Evolutionary conservation across 2,329 filamentous ascomycete species (phyloP).

Genomic region (Cucurbitaria berberidis): DNA sequence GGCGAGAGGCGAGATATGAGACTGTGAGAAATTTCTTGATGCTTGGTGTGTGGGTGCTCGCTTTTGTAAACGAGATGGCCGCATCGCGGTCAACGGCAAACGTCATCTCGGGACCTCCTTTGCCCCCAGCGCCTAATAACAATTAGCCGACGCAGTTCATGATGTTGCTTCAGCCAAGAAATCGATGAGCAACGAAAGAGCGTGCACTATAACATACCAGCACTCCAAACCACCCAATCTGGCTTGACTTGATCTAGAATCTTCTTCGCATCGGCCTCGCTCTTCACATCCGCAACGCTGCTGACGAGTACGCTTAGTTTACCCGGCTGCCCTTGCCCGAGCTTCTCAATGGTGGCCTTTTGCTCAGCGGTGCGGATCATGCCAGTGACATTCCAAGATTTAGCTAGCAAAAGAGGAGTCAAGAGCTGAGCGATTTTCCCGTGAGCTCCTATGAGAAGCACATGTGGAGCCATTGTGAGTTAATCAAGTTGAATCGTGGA

Average conservation of each 20-base stretch:
- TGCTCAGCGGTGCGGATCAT: slow-evolving; percentile 78
- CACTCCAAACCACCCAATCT: slow-evolving; percentile 73
- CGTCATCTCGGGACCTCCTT: slow-evolving; percentile 58
- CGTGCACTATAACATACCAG: slow-evolving; percentile 56
- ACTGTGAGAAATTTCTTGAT: slow-evolving; percentile 63
- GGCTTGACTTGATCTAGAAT: slow-evolving; percentile 67
- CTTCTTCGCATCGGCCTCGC: slow-evolving; percentile 64
- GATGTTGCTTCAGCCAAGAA: background rate
- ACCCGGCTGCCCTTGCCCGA: slow-evolving; percentile 65
- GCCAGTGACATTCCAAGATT: slow-evolving; percentile 78
- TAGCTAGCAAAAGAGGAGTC: slow-evolving; percentile 75
- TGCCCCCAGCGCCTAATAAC: slow-evolving; percentile 60
- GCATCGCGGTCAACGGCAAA: slow-evolving; percentile 61
- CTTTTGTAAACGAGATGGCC: slow-evolving; percentile 61
- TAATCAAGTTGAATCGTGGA: no score
- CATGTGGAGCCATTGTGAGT: slow-evolving; percentile 40
- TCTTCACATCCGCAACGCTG: slow-evolving; percentile 74
- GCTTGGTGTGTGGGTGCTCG: slow-evolving; percentile 52
- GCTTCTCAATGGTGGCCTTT: slow-evolving; percentile 65
- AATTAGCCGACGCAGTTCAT: background rate
- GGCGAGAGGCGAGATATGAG: slow-evolving; percentile 60
- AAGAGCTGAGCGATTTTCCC: slow-evolving; percentile 79
- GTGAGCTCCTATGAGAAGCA: slow-evolving; percentile 81
- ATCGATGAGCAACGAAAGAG: background rate
- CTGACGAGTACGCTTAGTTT: slow-evolving; percentile 72